Conservation (phyloP, 345 rosid species). For the Reutealis trisperma region DNA sequence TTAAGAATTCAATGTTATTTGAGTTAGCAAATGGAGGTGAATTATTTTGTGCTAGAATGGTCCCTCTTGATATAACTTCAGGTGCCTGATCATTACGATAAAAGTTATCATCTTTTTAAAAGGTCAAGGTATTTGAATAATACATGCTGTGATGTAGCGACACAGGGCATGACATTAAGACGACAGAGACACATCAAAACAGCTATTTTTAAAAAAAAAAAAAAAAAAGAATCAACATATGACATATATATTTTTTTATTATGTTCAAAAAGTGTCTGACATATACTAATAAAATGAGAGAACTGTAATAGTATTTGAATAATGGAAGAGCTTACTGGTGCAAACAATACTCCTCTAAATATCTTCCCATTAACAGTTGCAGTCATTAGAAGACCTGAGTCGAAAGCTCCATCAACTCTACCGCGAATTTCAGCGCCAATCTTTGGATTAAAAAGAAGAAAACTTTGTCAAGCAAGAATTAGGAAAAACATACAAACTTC, state of each 20-base stretch:
- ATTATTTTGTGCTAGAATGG: constrained; percentile 32
- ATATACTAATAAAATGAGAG: not conserved
- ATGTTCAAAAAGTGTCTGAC: no score
- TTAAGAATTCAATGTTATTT: constrained; percentile 19
- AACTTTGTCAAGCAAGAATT: not conserved
- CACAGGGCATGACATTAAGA: no score
- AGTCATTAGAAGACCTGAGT: constrained; percentile 67
- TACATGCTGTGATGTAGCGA: no score
- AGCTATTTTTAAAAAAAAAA: no score
- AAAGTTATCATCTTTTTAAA: no score
- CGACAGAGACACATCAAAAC: no score
- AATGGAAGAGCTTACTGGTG: constrained; percentile 48
- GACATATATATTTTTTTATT: no score
- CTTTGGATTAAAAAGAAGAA: constrained; percentile 24
- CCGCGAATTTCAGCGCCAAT: constrained; percentile 69
- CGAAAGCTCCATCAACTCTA: constrained; percentile 71
- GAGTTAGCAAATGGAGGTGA: constrained; percentile 21
- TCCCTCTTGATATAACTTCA: constrained; percentile 26
- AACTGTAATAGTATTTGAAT: not conserved
- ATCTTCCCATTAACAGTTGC: constrained; percentile 64
- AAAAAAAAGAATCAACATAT: no score
- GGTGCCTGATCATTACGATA: constrained; percentile 34
- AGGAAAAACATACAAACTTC: not conserved
- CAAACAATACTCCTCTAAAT: constrained; percentile 67
- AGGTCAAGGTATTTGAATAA: not conserved